Evolutionary conservation across 805 yeast species (phyloP), one percentile per base, ranked within the genome.

Genomic region (Candida verbasci): DNA sequence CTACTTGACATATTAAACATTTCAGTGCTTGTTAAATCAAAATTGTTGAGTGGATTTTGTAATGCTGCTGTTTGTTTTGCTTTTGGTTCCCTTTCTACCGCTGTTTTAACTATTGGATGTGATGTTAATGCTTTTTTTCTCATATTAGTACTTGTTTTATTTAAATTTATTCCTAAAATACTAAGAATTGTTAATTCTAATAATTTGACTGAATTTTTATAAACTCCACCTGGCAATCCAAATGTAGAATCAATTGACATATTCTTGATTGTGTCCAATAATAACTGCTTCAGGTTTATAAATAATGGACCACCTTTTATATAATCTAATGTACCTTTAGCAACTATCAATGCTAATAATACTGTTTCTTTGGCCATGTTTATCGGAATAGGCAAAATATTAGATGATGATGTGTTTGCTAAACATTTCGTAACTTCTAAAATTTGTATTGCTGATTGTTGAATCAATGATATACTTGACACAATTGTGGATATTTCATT

Each of bases 241-340:
- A 69, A 58, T 15, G 58, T 60, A 31, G 77, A 70, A 47, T 79
- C 84, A 10, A 54, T 47, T 45, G 66, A 74, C 39, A 82, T 58
- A 33, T 72, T 75, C 16, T 65, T 58, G 2, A 81, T 56, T 2
- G 78, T 67, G 21, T 64, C 72, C 15, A 65, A 56, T 31, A 87
- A 58, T 32, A 84, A 60, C 23, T 59, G 68, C 45, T 78, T 82
- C 52, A 81, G 77, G 35, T 80, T 87, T 50, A 78, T 84, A 52
- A 81, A 79, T 37, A 87, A 58, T 1, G 91, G 80, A 0, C 96
- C 95, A 25, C 88, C 87, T 52, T 86, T 78, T 2, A 86, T 79
- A 52, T 85, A 86, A 44, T 87, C 96, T 38, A 88, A 63, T 0
- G 87, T 76, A 11, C 94, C 88, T 35, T 77, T 76, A 0, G 88